phyloP scores from a whole-genome alignment of 768 basidiomycete genomes.

The Suillus plorans region DNA sequence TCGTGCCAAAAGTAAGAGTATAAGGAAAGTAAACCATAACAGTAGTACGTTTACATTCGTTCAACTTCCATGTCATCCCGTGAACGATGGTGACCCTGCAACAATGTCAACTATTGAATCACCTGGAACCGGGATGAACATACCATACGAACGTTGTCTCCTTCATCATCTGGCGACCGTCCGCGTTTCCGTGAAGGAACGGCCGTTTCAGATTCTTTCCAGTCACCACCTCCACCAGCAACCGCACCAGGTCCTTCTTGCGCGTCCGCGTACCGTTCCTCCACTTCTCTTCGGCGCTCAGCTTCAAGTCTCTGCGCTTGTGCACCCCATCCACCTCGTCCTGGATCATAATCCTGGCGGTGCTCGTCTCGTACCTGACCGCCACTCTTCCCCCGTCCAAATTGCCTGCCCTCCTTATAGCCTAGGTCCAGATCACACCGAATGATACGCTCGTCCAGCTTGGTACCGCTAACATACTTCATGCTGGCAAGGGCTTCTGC shows the following conservation, averaged over 20 bases:
- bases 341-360: conserved; percentile 94
- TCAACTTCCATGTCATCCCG: conserved; percentile 68
- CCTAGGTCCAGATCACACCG: conserved; percentile 97
- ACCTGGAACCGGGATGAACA: conserved; percentile 23
- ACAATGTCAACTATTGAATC: conserved; percentile 11
- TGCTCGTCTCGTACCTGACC: conserved; percentile 98
- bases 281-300: conserved; percentile 77
- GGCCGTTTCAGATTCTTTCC: conserved; percentile 66
- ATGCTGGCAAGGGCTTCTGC: conserved; percentile 89
- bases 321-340: conserved; percentile 93
- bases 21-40: conserved; percentile 24
- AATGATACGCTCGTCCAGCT: conserved; percentile 97
- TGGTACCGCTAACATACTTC: conserved; percentile 95
- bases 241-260: conserved; percentile 79
- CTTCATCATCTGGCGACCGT: conserved; percentile 79
- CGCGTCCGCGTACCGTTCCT: conserved; percentile 83
- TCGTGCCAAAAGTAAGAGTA: conserved; percentile 1
- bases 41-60: conserved; percentile 54
- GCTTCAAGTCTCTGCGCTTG: conserved; percentile 74
- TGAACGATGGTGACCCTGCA: conserved; percentile 57
- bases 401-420: conserved; percentile 95
- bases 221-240: conserved; percentile 82
- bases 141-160: conserved; percentile 55
- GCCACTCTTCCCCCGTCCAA: conserved; percentile 95
- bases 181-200: conserved; percentile 57